Evolutionary conservation across 805 yeast species (phyloP).

Genomic region (Ogataea glucozyma): DNA sequence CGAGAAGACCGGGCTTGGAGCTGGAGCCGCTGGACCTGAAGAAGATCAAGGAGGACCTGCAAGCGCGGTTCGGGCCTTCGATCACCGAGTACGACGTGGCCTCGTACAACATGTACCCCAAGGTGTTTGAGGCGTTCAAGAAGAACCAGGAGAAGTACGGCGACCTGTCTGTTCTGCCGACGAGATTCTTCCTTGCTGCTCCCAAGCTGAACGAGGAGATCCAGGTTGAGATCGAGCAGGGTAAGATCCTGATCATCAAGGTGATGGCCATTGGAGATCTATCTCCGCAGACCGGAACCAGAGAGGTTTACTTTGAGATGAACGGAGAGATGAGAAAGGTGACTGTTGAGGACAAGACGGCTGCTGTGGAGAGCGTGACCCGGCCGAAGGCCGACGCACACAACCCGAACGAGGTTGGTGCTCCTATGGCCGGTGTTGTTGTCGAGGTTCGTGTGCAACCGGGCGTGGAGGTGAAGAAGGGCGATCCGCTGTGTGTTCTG

Average conservation of each 20-base stretch:
- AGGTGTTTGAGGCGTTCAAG: conserved; percentile 88
- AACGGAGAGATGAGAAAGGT: conserved; percentile 98
- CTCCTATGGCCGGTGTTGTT: conserved; percentile 99
- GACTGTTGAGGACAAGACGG: conserved; percentile 82
- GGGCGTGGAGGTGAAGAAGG: conserved; percentile 90
- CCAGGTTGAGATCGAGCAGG: conserved; percentile 86
- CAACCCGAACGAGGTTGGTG: conserved; percentile 91
- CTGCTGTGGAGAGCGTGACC: conserved; percentile 79
- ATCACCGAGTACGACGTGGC: conserved; percentile 90
- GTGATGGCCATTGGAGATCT: conserved; percentile 92
- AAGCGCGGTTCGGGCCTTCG: conserved; percentile 69
- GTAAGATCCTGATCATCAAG: conserved; percentile 89
- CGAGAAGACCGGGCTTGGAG: conserved; percentile 88
- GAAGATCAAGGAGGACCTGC: conserved; percentile 70
- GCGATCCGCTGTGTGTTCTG: conserved; percentile 90
- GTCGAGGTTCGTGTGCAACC: conserved; percentile 90
- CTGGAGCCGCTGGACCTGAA: conserved; percentile 81
- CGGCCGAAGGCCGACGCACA: conserved; percentile 89
- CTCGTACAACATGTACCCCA: conserved; percentile 96
- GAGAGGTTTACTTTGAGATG: conserved; percentile 97
- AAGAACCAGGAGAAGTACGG: conserved; percentile 77
- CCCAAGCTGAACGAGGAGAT: conserved; percentile 88
- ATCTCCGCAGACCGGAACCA: conserved; percentile 77
- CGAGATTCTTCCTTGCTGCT: conserved; percentile 84
- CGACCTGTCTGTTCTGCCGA: conserved; percentile 92